phyloP scores from a whole-genome alignment of 2,329 filamentous ascomycete genomes.

The Seiridium cupressi region DNA sequence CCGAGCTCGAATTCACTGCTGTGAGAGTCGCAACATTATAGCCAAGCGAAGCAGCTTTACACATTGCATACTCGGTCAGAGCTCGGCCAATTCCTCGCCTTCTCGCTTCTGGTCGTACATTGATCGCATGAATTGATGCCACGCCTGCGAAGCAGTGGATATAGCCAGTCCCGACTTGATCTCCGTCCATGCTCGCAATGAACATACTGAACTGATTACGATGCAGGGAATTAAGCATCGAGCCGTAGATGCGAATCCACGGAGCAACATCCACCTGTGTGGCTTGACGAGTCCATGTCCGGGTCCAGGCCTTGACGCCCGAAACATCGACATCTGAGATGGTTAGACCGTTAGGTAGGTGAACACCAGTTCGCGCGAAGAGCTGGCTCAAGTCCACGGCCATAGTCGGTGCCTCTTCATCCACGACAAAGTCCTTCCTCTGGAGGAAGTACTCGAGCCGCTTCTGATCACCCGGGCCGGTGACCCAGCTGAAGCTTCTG shows the following conservation, averaged over 20 bases:
- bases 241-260: constrained; percentile 12
- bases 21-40: constrained; percentile 12
- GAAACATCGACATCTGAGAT: neutral
- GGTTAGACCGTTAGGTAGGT: neutral
- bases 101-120: constrained; percentile 9
- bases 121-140: constrained; percentile 13
- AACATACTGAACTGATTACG: constrained; percentile 15
- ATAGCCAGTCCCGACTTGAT: constrained; percentile 10
- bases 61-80: constrained; percentile 5
- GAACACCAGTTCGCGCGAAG: neutral
- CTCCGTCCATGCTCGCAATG: neutral
- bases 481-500: constrained; percentile 14
- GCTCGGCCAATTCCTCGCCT: constrained; percentile 6
- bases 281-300: constrained; percentile 11
- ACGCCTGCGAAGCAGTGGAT: constrained; percentile 13
- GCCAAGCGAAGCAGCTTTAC: constrained; percentile 4
- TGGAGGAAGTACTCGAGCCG: constrained; percentile 14
- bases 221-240: constrained; percentile 7
- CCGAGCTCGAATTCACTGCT: neutral
- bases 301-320: constrained; percentile 11
- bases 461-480: constrained; percentile 14
- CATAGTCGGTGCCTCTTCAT: constrained; percentile 14
- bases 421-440: constrained; percentile 7
- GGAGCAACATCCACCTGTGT: constrained; percentile 4
- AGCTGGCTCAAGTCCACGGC: constrained; percentile 8